Conservation (phyloP, 1,284 basidiomycete genomes). For the Violaceomyces palustris region DNA sequence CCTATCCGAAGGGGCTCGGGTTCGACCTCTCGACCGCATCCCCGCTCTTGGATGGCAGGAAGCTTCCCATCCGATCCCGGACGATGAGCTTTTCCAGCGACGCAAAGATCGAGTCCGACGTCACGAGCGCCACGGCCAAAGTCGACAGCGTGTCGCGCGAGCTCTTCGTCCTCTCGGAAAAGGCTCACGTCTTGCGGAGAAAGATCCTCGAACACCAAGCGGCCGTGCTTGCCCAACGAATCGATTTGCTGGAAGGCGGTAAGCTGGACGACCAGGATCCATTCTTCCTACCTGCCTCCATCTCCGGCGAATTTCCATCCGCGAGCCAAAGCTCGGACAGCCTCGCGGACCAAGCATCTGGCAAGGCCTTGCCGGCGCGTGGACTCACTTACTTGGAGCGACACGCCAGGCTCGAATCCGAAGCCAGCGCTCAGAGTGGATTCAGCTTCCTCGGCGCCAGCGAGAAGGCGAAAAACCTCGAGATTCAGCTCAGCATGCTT, state of each 20-base stretch:
- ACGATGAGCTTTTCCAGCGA: slow-evolving; percentile 13
- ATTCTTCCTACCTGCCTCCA: too few relatives aligned
- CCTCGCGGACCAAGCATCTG: too few relatives aligned
- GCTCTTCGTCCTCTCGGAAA: slow-evolving; percentile 24
- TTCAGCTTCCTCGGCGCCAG: slow-evolving; percentile 26
- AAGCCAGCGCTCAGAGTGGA: slow-evolving; percentile 16
- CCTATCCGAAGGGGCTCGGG: background rate
- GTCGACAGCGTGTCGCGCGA: slow-evolving; percentile 34
- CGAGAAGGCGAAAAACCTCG: slow-evolving; percentile 11
- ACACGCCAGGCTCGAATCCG: slow-evolving; percentile 23
- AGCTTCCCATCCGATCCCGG: background rate
- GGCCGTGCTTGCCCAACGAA: slow-evolving; percentile 27
- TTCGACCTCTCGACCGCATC: slow-evolving; percentile 16
- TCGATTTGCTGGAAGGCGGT: slow-evolving; percentile 25
- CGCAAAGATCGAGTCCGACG: slow-evolving; percentile 34
- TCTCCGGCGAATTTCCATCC: too few relatives aligned
- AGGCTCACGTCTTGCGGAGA: slow-evolving; percentile 18
- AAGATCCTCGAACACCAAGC: slow-evolving; percentile 39
- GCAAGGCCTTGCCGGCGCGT: too few relatives aligned
- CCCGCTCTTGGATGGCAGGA: too few relatives aligned
- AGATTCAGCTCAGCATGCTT: background rate
- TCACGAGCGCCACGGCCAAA: slow-evolving; percentile 19
- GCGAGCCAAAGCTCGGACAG: too few relatives aligned
- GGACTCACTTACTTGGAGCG: too few relatives aligned
- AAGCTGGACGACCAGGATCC: background rate